Percentiles rank a stretch among this genome's conserved stretches.
These are phyloP conservation scores for Scheffersomyces stambukii DNA, from an alignment of 1,139 yeast genomes.

Conservation along the genomic window DNA sequence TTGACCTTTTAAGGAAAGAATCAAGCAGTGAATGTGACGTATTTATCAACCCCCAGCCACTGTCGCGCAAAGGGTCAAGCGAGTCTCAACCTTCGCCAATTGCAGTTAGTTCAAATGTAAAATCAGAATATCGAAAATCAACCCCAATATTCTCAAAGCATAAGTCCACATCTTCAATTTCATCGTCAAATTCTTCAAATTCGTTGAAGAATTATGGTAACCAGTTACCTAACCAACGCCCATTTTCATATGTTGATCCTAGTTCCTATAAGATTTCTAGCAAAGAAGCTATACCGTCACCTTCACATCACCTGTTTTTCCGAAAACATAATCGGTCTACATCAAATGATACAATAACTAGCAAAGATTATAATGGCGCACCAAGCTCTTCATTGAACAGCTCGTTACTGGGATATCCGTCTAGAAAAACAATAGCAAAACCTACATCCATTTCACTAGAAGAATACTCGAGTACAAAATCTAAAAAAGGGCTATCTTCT, in stretches of 20 bases:
- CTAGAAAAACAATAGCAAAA: slow-evolving; percentile 4
- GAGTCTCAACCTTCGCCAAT: slow-evolving; percentile 16
- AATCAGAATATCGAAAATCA: slow-evolving; percentile 30
- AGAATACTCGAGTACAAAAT: no score
- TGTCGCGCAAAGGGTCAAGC: slow-evolving; percentile 15
- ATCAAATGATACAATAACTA: slow-evolving; percentile 55
- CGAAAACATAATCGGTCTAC: slow-evolving; percentile 55
- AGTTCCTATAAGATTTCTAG: slow-evolving; percentile 14
- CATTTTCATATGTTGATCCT: slow-evolving; percentile 53
- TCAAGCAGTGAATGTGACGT: slow-evolving; percentile 6
- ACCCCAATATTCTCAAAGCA: slow-evolving; percentile 25
- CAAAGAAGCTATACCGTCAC: slow-evolving; percentile 17
- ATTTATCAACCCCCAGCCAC: slow-evolving; percentile 4
- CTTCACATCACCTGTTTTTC: slow-evolving; percentile 50
- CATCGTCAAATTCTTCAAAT: slow-evolving; percentile 19
- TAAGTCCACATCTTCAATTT: slow-evolving; percentile 18
- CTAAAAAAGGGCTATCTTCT: no score
- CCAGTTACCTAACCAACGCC: slow-evolving; percentile 28
- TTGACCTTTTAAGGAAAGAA: slow-evolving; percentile 28
- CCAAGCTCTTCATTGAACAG: background rate
- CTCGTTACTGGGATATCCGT: slow-evolving; percentile 4
- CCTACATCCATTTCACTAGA: no score
- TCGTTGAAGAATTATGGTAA: no score
- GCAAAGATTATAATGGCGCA: slow-evolving; percentile 9
- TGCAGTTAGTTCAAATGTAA: slow-evolving; percentile 8